phyloP scores from a whole-genome alignment of 352 stramenopile species.

The Pythium aquatile region DNA sequence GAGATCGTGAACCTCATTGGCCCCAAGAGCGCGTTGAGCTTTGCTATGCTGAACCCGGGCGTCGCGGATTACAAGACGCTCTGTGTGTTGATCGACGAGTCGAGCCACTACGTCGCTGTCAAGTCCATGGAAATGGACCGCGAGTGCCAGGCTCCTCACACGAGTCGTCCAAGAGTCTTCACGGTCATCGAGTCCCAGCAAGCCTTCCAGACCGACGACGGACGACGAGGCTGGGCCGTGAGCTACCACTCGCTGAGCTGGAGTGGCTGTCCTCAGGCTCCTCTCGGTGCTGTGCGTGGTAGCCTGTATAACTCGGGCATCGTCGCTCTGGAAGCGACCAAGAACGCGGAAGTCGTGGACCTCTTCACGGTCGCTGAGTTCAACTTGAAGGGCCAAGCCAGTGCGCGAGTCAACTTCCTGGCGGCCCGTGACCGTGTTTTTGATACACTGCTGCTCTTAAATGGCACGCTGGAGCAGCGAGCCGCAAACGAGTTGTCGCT shows the following conservation, averaged over 20 bases:
- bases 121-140: slow-evolving; percentile 21
- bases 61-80: slow-evolving; percentile 20
- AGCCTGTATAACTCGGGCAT: slow-evolving; percentile 28
- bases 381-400: slow-evolving; percentile 22
- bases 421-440: slow-evolving; percentile 10
- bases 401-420: not conserved
- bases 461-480: slow-evolving; percentile 20
- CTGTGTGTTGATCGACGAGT: slow-evolving; percentile 11
- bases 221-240: slow-evolving; percentile 23
- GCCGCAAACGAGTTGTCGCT: slow-evolving; percentile 11
- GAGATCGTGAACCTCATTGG: slow-evolving; percentile 21
- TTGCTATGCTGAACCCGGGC: slow-evolving; percentile 19
- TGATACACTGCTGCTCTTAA: slow-evolving; percentile 16
- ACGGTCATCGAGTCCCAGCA: slow-evolving; percentile 22
- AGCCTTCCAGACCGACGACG: slow-evolving; percentile 15
- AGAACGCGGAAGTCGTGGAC: slow-evolving; percentile 12
- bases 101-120: slow-evolving; percentile 19
- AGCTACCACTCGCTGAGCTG: slow-evolving; percentile 28
- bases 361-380: slow-evolving; percentile 21
- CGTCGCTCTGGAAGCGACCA: slow-evolving; percentile 18
- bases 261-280: slow-evolving; percentile 11
- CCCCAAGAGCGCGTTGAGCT: slow-evolving; percentile 20
- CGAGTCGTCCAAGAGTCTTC: slow-evolving; percentile 11
- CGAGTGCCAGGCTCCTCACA: slow-evolving; percentile 14
- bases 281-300: slow-evolving; percentile 17